These are phyloP conservation scores for Erucastrum elatum DNA, from an alignment of 345 rosid species.

Conservation along the genomic window DNA sequence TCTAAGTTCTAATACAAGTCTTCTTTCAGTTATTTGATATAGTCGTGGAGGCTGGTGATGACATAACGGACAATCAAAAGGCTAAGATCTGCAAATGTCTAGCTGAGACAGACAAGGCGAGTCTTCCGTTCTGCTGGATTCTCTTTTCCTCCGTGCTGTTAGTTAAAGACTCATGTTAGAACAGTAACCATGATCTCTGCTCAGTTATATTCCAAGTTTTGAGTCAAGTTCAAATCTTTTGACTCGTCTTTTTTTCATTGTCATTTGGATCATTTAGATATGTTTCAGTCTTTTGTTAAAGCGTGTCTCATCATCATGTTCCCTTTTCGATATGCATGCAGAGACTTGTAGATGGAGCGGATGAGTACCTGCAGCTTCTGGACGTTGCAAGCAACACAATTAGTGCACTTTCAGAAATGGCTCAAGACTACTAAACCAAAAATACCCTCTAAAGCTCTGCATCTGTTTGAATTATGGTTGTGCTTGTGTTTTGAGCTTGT, in stretches of 20 bases:
- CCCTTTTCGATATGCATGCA: slow-evolving; percentile 42
- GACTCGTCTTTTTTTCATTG: background rate
- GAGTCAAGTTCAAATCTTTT: background rate
- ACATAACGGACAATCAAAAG: slow-evolving; percentile 81
- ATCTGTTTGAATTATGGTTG: background rate
- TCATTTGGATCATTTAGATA: background rate
- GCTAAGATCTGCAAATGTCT: slow-evolving; percentile 81
- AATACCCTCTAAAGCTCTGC: background rate
- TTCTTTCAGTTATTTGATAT: slow-evolving; percentile 65
- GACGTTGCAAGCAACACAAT: slow-evolving; percentile 71
- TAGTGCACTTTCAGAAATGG: slow-evolving; percentile 71
- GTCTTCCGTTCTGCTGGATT: background rate
- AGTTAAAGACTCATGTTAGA: slow-evolving; percentile 11
- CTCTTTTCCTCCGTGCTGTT: background rate
- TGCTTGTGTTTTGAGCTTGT: background rate
- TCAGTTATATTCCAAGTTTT: background rate
- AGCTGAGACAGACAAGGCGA: slow-evolving; percentile 84
- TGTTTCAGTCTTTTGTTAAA: background rate
- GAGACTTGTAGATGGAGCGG: slow-evolving; percentile 93
- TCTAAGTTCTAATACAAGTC: slow-evolving; percentile 23
- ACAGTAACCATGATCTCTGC: background rate
- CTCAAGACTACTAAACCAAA: slow-evolving; percentile 49
- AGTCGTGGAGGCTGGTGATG: slow-evolving; percentile 61
- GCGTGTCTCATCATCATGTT: background rate
- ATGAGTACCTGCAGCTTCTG: slow-evolving; percentile 93